Evolutionary conservation across 331 rosid species (phyloP).

Genomic region (Rhamnella rubrinervis): DNA sequence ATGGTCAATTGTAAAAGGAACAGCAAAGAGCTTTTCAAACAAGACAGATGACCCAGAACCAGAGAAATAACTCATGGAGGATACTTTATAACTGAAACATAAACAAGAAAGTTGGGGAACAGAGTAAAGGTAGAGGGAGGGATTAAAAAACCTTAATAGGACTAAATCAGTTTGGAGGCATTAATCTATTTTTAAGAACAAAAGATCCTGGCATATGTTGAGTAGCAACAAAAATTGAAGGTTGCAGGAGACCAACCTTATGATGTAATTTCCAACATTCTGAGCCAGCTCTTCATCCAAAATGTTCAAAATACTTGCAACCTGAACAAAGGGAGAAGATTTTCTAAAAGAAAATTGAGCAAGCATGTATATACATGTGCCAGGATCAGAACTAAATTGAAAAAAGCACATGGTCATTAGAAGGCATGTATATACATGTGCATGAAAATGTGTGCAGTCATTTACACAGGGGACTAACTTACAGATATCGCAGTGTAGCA

Average conservation of each 20-base stretch:
- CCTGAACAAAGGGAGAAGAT: conserved; percentile 48
- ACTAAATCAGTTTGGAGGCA: no score
- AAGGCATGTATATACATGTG: not conserved
- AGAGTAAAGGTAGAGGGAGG: no score
- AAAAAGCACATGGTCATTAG: not conserved
- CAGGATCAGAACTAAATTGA: not conserved
- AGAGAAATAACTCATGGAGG: no score
- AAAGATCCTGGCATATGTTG: no score
- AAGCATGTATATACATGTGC: conserved; percentile 5
- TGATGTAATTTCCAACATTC: conserved; percentile 75
- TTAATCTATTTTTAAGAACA: no score
- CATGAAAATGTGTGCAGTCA: not conserved
- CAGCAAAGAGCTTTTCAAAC: no score
- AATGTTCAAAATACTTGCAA: conserved; percentile 84
- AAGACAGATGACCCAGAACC: no score
- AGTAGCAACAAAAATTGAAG: conserved; percentile 5
- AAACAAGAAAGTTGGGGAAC: no score
- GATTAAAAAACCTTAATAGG: no score
- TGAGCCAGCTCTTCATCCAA: conserved; percentile 72
- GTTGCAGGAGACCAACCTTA: conserved; percentile 57
- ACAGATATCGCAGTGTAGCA: conserved; percentile 98
- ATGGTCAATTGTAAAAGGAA: no score
- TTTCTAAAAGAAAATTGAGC: conserved; percentile 4
- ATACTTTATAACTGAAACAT: no score
- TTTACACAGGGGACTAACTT: conserved; percentile 34